A percentile compares a stretch with the other conserved stretches of the same genome.
Evolutionary conservation across 371 early-diverging fungal genomes (phyloP).

Genomic region (Zychaea mexicana): DNA sequence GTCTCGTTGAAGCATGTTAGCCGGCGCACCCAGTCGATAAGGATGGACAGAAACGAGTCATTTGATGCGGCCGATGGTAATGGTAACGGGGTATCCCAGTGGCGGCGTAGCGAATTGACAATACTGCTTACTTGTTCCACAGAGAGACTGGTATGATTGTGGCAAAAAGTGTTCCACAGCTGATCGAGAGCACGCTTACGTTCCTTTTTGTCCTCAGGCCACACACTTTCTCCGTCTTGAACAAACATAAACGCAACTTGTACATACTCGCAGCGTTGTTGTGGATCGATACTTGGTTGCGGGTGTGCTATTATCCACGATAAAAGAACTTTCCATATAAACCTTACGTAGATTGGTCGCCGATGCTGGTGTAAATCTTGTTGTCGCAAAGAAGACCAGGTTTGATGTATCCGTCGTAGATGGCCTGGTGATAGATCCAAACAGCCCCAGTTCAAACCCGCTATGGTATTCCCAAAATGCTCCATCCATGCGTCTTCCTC

Average conservation of each 20-base stretch:
- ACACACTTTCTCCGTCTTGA: conserved; percentile 5
- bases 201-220: conserved; percentile 3
- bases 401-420: conserved; percentile 3
- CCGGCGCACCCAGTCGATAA: conserved; percentile 2
- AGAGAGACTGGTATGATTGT: neutral
- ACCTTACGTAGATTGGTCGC: conserved; percentile 2
- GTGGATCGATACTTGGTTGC: neutral
- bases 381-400: conserved; percentile 6
- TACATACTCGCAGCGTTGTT: neutral
- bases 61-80: neutral
- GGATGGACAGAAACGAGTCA: neutral
- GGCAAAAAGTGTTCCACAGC: neutral
- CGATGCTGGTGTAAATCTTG: neutral
- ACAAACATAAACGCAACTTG: conserved; percentile 12
- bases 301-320: neutral
- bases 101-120: neutral
- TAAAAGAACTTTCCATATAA: conserved; percentile 6
- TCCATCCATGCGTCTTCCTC: neutral
- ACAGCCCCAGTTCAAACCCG: neutral
- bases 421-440: conserved; percentile 5
- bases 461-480: neutral
- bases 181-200: neutral
- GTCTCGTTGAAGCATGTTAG: conserved; percentile 1
- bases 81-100: conserved; percentile 1
- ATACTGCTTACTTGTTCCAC: neutral